Conservation (phyloP, 2,329 filamentous ascomycete genomes). For the Sarocladium oryzae region DNA sequence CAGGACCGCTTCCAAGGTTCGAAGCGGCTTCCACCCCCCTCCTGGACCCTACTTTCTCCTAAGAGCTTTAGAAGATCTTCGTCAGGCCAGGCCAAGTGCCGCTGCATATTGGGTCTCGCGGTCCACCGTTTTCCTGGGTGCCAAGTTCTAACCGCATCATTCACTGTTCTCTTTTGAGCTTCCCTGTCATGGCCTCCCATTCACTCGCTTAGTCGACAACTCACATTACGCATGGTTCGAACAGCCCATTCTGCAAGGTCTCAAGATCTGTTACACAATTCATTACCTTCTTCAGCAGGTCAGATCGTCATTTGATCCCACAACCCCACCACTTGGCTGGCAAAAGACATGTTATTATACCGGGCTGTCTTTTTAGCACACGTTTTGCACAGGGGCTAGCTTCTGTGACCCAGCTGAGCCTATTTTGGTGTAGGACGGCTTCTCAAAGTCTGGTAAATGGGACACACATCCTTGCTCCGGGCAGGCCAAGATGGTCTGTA, state of each 20-base stretch:
- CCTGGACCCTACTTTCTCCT: not conserved
- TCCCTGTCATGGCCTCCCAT: not conserved
- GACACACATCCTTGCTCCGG: conserved; percentile 3
- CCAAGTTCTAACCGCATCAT: not conserved
- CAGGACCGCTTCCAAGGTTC: not conserved
- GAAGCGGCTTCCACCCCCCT: not conserved
- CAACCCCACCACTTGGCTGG: not conserved
- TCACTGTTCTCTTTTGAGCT: not conserved
- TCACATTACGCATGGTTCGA: not conserved
- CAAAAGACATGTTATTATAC: not conserved
- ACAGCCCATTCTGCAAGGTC: not conserved
- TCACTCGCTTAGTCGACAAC: not conserved
- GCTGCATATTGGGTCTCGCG: not conserved
- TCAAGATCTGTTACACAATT: not conserved
- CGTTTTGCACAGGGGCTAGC: not conserved
- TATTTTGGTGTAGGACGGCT: not conserved
- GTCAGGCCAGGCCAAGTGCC: conserved; percentile 6
- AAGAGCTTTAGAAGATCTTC: conserved; percentile 7
- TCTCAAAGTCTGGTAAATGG: conserved; percentile 1
- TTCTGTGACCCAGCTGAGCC: not conserved
- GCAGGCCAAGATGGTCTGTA: conserved; percentile 7
- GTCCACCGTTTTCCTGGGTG: not conserved
- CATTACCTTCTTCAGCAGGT: not conserved
- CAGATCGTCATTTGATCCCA: not conserved
- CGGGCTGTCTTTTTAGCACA: not conserved